A percentile compares a stretch with the other conserved stretches of the same genome.
These are phyloP conservation scores for Pleurotus tuoliensis DNA, from an alignment of 768 basidiomycete genomes.

Conservation along the genomic window DNA sequence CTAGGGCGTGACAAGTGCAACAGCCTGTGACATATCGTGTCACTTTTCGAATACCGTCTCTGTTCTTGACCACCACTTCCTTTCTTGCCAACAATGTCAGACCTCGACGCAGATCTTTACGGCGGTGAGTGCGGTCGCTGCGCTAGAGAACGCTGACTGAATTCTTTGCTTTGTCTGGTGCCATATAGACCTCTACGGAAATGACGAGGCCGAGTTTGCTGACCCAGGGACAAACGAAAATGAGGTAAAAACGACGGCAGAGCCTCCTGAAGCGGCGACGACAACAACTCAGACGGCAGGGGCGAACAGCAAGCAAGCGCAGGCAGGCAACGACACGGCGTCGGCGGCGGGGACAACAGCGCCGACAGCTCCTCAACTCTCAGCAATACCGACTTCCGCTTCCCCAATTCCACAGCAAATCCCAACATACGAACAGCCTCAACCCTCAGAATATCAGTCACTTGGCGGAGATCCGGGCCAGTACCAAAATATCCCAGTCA, in stretches of 20 bases:
- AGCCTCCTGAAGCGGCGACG: slow-evolving; percentile 23
- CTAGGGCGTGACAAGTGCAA: not conserved
- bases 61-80: slow-evolving; percentile 10
- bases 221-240: slow-evolving; percentile 41
- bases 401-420: slow-evolving; percentile 57
- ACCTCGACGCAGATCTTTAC: slow-evolving; percentile 87
- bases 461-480: slow-evolving; percentile 34
- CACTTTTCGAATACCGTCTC: not conserved
- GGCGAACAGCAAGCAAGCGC: slow-evolving; percentile 15
- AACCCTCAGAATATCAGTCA: slow-evolving; percentile 43
- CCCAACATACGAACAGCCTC: slow-evolving; percentile 73
- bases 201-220: slow-evolving; percentile 61
- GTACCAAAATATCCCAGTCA: slow-evolving; percentile 40
- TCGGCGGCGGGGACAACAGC: slow-evolving; percentile 10
- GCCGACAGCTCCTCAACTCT: slow-evolving; percentile 16
- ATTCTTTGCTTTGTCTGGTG: not conserved
- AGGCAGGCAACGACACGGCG: slow-evolving; percentile 17
- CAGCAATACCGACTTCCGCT: slow-evolving; percentile 6
- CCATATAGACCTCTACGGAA: slow-evolving; percentile 65
- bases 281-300: slow-evolving; percentile 16
- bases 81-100: slow-evolving; percentile 47
- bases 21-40: not conserved
- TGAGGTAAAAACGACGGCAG: slow-evolving; percentile 10
- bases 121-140: slow-evolving; percentile 54
- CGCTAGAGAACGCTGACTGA: not conserved